Base-by-base conservation (phyloP, 345 rosid genomes). In the Litchi chinensis region DNA sequence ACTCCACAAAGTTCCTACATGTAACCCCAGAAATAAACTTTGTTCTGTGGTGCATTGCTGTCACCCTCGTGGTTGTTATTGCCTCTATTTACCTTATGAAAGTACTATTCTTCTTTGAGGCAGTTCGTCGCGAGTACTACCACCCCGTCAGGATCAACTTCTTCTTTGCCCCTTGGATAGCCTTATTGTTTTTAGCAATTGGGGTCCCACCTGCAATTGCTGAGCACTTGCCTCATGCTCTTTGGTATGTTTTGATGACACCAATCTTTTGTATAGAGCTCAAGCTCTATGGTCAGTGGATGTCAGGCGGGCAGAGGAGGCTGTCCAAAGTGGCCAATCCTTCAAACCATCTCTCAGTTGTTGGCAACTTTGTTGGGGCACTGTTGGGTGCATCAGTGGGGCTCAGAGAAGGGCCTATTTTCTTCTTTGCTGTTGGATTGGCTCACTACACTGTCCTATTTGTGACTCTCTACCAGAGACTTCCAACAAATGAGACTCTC, bases 291-390 rank as follows among this genome's bases (percentile, higher is more conserved):
- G 98, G 98, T 32, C 98, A 93, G 79, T 95, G 98, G 98, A 95
- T 95, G 98, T 93, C 95, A 0, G 97, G 97, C 10, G 97, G 98
- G 1, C 95, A 90, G 70, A 59, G 98, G 71, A 86, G 98, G 80
- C 98, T 93, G 71, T 95, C 98, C 4, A 91, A 92, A 72, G 98
- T 95, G 63, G 98, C 98, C 10, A 95, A 95, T 65, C 98, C 98
- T 69, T 90, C 98, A 2, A 93, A 93, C 77, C 98, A 95, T 86
- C 89, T 95, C 13, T 82, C 98, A 0, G 68, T 93, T 6, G 93
- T 93, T 1, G 98, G 98, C 44, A 95, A 95, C 83, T 95, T 95
- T 57, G 93, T 94, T 4, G 98, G 98, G 43, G 97, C 98, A 21
- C 74, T 93, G 73, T 83, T 95, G 15, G 98, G 98, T 18, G 97